Evolutionary conservation across 2,329 filamentous ascomycete genomes (phyloP).

Genomic region (Cercospora zeae-maydis): DNA sequence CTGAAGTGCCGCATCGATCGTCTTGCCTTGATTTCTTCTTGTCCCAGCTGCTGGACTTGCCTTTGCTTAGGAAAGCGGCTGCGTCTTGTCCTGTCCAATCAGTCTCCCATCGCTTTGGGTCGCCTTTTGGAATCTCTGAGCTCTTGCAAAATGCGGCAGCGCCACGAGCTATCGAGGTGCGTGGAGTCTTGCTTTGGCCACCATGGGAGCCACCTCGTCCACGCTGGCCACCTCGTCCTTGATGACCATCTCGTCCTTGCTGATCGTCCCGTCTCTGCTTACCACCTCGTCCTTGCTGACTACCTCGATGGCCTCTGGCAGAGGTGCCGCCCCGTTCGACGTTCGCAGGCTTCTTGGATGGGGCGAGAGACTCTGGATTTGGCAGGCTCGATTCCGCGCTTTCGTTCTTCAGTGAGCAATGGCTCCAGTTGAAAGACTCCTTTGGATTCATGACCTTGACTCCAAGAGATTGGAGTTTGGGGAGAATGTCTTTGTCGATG

Average conservation of each 20-base stretch:
- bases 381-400: conserved; percentile 10
- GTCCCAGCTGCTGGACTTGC: not conserved
- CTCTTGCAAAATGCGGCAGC: conserved; percentile 1
- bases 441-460: not conserved
- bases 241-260: not conserved
- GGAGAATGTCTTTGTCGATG: not conserved
- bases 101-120: conserved; percentile 22
- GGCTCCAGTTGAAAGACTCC: not conserved
- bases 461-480: not conserved
- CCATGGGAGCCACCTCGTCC: not conserved
- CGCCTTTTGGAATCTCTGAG: conserved; percentile 20
- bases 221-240: conserved; percentile 1
- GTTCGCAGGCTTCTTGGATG: not conserved
- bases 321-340: not conserved
- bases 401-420: not conserved
- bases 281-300: not conserved
- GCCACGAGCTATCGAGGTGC: conserved; percentile 14
- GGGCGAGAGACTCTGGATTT: conserved; percentile 6
- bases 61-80: not conserved
- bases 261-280: not conserved
- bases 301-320: not conserved
- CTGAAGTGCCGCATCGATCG: not conserved
- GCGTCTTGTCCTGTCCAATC: conserved; percentile 14
- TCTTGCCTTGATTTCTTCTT: not conserved
- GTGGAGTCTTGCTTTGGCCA: not conserved